Evolutionary conservation across 2,329 filamentous ascomycete species (phyloP).

Genomic region (Botryosphaeria agaves): DNA sequence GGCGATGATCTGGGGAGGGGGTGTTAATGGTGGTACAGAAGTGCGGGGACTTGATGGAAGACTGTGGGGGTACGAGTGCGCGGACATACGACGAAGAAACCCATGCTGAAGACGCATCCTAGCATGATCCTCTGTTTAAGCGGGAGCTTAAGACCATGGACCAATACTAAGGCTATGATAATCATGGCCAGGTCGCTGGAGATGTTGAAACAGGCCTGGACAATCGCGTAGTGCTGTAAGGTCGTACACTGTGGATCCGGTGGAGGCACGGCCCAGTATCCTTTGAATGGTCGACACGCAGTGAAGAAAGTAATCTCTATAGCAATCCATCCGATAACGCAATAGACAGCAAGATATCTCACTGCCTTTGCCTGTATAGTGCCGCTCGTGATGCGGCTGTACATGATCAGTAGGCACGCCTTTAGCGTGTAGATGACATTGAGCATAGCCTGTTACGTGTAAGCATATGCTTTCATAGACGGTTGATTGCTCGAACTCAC

Average conservation of each 20-base stretch:
- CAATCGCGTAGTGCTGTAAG: conserved; percentile 38
- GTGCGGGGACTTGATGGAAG: no score
- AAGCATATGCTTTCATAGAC: background rate
- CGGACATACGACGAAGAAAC: conserved; percentile 28
- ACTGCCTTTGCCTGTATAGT: conserved; percentile 30
- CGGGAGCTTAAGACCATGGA: conserved; percentile 32
- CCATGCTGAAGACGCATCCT: conserved; percentile 30
- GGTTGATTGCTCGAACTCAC: conserved; percentile 13
- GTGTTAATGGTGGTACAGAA: background rate
- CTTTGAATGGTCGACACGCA: conserved; percentile 33
- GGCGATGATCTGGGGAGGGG: conserved; percentile 15
- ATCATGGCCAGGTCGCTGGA: conserved; percentile 43
- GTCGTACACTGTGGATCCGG: conserved; percentile 38
- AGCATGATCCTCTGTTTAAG: conserved; percentile 36
- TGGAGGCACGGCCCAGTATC: conserved; percentile 41
- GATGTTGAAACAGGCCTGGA: conserved; percentile 42
- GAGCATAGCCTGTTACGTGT: conserved; percentile 35
- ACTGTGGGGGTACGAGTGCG: background rate
- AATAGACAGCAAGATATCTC: conserved; percentile 31
- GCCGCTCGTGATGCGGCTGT: conserved; percentile 34
- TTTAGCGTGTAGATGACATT: conserved; percentile 40
- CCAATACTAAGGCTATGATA: conserved; percentile 35
- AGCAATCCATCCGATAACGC: conserved; percentile 28
- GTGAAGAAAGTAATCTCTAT: conserved; percentile 39
- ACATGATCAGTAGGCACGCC: conserved; percentile 39